Percentiles rank a stretch among this genome's conserved stretches.
Evolutionary conservation across 2,329 filamentous ascomycete species (phyloP).

Genomic region (Trichoderma brevicompactum): DNA sequence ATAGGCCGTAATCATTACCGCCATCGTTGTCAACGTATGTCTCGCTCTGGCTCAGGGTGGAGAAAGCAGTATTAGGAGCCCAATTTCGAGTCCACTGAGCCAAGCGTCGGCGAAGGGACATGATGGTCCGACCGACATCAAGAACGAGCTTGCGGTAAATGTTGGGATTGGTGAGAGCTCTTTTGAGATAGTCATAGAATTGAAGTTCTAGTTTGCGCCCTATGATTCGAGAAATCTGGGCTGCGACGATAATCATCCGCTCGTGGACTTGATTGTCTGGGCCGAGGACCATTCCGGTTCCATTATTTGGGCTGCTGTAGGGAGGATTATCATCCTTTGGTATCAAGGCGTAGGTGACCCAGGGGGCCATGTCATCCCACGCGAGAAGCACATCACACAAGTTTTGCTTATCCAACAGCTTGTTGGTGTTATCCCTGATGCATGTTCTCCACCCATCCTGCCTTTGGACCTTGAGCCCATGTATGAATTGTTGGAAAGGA

Average conservation of each 20-base stretch:
- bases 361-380: slow-evolving; percentile 6
- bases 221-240: slow-evolving; percentile 23
- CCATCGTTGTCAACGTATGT: neutral
- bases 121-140: slow-evolving; percentile 14
- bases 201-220: slow-evolving; percentile 26
- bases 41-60: neutral
- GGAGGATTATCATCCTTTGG: neutral
- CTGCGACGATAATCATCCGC: neutral
- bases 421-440: neutral
- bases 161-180: neutral
- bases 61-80: neutral
- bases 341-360: neutral
- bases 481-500: slow-evolving; percentile 18
- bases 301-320: neutral
- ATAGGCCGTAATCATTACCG: neutral
- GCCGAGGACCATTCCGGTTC: neutral
- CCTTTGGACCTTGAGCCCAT: slow-evolving; percentile 11
- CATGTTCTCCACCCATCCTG: slow-evolving; percentile 19
- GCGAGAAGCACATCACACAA: slow-evolving; percentile 1
- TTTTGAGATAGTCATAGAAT: slow-evolving; percentile 20
- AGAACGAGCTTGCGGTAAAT: slow-evolving; percentile 3
- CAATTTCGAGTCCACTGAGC: neutral
- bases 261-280: neutral
- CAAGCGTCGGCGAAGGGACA: slow-evolving; percentile 25
- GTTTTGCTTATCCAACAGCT: neutral